A percentile compares a stretch with the other conserved stretches of the same genome.
These are phyloP conservation scores for Monilinia fructigena DNA, from an alignment of 2,329 filamentous ascomycete genomes.

Conservation along the genomic window DNA sequence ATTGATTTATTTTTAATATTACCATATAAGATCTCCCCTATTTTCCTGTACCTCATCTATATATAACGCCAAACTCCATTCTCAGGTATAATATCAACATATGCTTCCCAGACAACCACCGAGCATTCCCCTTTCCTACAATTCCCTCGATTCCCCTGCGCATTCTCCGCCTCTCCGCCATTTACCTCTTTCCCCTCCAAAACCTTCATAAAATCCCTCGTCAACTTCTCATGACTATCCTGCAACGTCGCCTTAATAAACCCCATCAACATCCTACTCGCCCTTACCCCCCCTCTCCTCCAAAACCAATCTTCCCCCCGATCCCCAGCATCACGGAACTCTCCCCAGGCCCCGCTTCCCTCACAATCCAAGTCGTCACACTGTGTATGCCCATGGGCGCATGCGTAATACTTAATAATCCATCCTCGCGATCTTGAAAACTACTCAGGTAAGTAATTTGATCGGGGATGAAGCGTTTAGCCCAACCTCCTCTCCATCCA, in stretches of 20 bases:
- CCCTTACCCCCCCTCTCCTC: constrained; percentile 78
- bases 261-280: constrained; percentile 68
- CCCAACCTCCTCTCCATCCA: constrained; percentile 73
- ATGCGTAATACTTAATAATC: constrained; percentile 36
- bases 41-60: too few relatives aligned
- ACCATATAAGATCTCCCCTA: too few relatives aligned
- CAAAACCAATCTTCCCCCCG: constrained; percentile 71
- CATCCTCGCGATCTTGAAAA: constrained; percentile 30
- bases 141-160: neutral
- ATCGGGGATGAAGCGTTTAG: constrained; percentile 35
- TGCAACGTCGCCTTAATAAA: constrained; percentile 82
- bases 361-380: constrained; percentile 66
- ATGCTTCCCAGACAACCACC: neutral
- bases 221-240: constrained; percentile 67
- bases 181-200: constrained; percentile 40
- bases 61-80: too few relatives aligned
- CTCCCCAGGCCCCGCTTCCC: constrained; percentile 57
- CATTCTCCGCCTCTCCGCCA: neutral
- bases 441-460: constrained; percentile 33
- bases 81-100: too few relatives aligned
- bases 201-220: constrained; percentile 57
- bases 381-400: constrained; percentile 43
- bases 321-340: constrained; percentile 43
- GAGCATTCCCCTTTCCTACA: neutral
- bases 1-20: too few relatives aligned